These are phyloP conservation scores for Vitis amurensis DNA, from an alignment of 164 flowering plant genomes.

Conservation along the genomic window DNA sequence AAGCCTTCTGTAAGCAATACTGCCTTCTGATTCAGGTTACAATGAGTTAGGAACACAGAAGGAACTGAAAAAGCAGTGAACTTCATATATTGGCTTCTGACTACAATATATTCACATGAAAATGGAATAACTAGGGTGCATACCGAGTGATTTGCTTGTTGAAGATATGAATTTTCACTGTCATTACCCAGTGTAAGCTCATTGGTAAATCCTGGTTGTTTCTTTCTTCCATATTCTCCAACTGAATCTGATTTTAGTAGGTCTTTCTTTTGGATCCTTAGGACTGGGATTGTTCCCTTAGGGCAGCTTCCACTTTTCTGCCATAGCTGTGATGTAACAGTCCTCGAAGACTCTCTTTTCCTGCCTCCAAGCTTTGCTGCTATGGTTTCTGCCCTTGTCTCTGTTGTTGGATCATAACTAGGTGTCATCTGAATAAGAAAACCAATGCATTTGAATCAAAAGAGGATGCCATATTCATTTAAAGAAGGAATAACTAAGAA, in stretches of 20 bases:
- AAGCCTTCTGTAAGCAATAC: conserved; percentile 37
- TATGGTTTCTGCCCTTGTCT: not conserved
- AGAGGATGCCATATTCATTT: not conserved
- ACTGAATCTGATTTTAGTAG: conserved; percentile 7
- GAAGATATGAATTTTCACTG: not conserved
- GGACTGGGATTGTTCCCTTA: conserved; percentile 49
- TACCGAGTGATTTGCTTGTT: conserved; percentile 32
- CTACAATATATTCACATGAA: no score
- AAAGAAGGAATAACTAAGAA: no score
- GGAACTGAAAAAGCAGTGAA: no score
- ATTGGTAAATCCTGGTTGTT: conserved; percentile 8
- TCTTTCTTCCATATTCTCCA: conserved; percentile 30
- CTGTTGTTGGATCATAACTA: conserved; percentile 11
- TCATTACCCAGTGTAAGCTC: not conserved
- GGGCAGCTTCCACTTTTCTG: conserved; percentile 60
- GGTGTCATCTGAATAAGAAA: conserved; percentile 35
- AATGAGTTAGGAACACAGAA: not conserved
- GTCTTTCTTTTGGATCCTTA: conserved; percentile 25
- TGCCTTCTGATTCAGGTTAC: conserved; percentile 25
- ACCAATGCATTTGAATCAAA: not conserved
- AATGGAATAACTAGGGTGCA: not conserved
- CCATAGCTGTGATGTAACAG: conserved; percentile 41
- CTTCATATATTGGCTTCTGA: no score
- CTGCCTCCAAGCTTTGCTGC: not conserved
- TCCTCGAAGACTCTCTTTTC: not conserved